These are phyloP conservation scores for Yarrowia galli DNA, from an alignment of 1,139 yeast genomes.

Conservation along the genomic window DNA sequence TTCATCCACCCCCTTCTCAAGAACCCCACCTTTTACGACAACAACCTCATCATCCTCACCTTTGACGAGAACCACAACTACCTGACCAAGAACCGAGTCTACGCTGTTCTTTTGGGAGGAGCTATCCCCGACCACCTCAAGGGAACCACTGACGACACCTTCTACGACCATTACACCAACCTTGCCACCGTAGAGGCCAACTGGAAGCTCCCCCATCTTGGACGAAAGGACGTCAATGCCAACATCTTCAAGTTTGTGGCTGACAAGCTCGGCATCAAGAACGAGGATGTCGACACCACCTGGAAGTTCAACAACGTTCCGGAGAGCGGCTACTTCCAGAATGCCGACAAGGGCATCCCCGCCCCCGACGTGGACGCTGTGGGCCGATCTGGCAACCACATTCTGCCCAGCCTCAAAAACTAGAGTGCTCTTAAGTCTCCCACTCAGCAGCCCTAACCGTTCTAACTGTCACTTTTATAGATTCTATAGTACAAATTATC, in stretches of 20 bases:
- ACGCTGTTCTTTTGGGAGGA: constrained; percentile 54
- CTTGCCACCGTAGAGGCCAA: constrained; percentile 57
- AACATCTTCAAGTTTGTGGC: constrained; percentile 57
- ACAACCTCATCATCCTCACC: constrained; percentile 56
- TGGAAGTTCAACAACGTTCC: constrained; percentile 48
- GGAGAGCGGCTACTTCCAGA: constrained; percentile 42
- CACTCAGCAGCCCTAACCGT: neutral
- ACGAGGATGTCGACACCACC: constrained; percentile 50
- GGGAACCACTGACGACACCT: constrained; percentile 56
- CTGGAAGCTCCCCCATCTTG: constrained; percentile 58
- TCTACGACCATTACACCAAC: constrained; percentile 60
- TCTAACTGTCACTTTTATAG: neutral
- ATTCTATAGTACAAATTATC: constrained; percentile 8
- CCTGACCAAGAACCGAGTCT: constrained; percentile 55
- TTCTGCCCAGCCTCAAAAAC: constrained; percentile 29
- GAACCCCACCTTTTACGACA: constrained; percentile 56
- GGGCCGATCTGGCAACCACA: constrained; percentile 36
- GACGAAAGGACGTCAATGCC: constrained; percentile 58
- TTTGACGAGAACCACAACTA: constrained; percentile 59
- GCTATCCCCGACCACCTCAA: constrained; percentile 53
- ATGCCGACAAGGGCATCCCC: constrained; percentile 43
- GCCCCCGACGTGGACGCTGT: constrained; percentile 32
- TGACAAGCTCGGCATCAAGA: constrained; percentile 50
- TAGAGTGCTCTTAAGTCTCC: too few species aligned
- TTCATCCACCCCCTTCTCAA: constrained; percentile 55